A percentile compares a stretch with the other conserved stretches of the same genome.
Evolutionary conservation across 164 flowering plant species (phyloP).

Genomic region (Platanus orientalis): DNA sequence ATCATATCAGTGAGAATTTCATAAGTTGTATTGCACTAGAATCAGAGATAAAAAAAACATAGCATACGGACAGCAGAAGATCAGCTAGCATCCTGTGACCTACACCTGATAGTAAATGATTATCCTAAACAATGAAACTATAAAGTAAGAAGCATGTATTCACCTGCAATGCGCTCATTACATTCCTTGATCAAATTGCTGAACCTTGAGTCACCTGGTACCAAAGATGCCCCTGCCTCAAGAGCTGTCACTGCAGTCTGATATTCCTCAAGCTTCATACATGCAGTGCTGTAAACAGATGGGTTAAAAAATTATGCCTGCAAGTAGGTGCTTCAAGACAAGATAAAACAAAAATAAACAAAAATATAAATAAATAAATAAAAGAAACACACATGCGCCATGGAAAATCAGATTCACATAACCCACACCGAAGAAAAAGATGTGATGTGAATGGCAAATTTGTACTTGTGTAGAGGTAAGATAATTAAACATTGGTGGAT

Average conservation of each 20-base stretch:
- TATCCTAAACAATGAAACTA: no score
- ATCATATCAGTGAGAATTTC: no score
- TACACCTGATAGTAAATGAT: no score
- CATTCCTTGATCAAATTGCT: slow-evolving; percentile 57
- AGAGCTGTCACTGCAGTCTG: slow-evolving; percentile 62
- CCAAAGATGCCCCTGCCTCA: slow-evolving; percentile 50
- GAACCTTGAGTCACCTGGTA: slow-evolving; percentile 51
- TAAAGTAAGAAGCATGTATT: not conserved
- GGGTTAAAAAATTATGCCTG: not conserved
- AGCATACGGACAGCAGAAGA: no score
- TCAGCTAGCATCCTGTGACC: no score
- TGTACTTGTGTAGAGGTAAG: no score
- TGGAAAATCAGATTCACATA: not conserved
- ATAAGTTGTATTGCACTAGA: no score
- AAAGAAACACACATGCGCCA: no score
- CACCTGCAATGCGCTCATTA: slow-evolving; percentile 54
- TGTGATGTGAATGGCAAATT: not conserved
- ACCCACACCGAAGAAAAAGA: not conserved
- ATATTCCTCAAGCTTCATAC: slow-evolving; percentile 65
- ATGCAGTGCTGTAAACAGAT: slow-evolving; percentile 39
- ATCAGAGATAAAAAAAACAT: no score
- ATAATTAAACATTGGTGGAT: no score
- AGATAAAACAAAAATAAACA: not conserved
- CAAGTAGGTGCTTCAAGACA: no score
- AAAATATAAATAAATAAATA: no score